Percentiles rank a stretch among this genome's conserved stretches.
Evolutionary conservation across 78 protist species (phyloP).

Genomic region (Dictyostelium purpureum): DNA sequence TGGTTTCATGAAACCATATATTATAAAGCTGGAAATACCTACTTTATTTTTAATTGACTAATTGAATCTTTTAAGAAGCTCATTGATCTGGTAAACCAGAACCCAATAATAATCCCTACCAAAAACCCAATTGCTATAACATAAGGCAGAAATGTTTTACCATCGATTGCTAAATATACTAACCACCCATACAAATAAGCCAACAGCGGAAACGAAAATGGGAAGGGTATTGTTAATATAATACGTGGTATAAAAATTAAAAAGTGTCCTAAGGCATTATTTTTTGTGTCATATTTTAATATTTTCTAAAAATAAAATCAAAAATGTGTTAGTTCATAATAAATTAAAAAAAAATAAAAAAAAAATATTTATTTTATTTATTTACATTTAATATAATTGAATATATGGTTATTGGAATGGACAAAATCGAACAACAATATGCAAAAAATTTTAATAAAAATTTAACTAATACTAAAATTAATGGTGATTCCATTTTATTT

Average conservation of each 20-base stretch:
- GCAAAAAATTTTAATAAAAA: slow-evolving; percentile 48
- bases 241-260: slow-evolving; percentile 41
- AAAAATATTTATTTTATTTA: not conserved
- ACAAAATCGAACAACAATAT: slow-evolving; percentile 17
- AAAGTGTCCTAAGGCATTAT: not conserved
- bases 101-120: slow-evolving; percentile 32
- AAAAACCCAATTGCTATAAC: slow-evolving; percentile 23
- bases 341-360: not conserved
- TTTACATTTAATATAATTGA: slow-evolving; percentile 26
- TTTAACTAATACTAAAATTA: slow-evolving; percentile 32
- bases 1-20: not conserved
- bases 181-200: slow-evolving; percentile 54
- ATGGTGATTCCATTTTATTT: slow-evolving; percentile 35
- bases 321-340: not conserved
- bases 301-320: not conserved
- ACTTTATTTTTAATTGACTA: slow-evolving; percentile 4
- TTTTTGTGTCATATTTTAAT: not conserved
- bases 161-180: slow-evolving; percentile 10
- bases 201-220: slow-evolving; percentile 25
- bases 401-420: slow-evolving; percentile 60
- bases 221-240: slow-evolving; percentile 30
- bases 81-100: slow-evolving; percentile 13
- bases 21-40: not conserved
- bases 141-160: not conserved
- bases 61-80: slow-evolving; percentile 36